Conservation (phyloP, 2,329 filamentous ascomycete species). For the Trichoderma breve region DNA sequence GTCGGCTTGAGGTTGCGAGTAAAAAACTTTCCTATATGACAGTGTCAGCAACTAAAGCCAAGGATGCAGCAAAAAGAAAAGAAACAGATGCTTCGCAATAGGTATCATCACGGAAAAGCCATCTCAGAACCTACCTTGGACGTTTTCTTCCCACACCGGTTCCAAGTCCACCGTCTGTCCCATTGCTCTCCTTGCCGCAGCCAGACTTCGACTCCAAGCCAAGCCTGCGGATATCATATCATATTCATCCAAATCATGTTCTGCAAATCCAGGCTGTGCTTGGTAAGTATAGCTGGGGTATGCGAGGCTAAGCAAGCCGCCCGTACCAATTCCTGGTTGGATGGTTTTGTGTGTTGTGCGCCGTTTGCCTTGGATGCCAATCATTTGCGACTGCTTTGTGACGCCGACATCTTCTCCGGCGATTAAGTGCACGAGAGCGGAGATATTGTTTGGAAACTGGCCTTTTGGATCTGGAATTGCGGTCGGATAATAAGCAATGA, state of each 20-base stretch:
- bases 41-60: background rate
- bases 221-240: slow-evolving; percentile 62
- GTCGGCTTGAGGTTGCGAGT: slow-evolving; percentile 57
- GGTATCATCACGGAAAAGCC: background rate
- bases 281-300: slow-evolving; percentile 44
- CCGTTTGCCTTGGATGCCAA: slow-evolving; percentile 45
- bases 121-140: slow-evolving; percentile 47
- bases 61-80: background rate
- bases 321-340: slow-evolving; percentile 38
- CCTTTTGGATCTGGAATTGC: slow-evolving; percentile 43
- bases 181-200: slow-evolving; percentile 60
- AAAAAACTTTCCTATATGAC: slow-evolving; percentile 50
- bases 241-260: slow-evolving; percentile 66
- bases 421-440: slow-evolving; percentile 41
- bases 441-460: slow-evolving; percentile 40
- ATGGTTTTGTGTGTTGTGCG: slow-evolving; percentile 36
- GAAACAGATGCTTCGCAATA: background rate
- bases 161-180: slow-evolving; percentile 63
- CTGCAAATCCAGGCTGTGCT: slow-evolving; percentile 65
- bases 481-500: slow-evolving; percentile 47
- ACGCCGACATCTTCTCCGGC: slow-evolving; percentile 40
- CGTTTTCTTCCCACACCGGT: slow-evolving; percentile 63
- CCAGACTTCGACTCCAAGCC: slow-evolving; percentile 66
- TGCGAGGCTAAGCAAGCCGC: slow-evolving; percentile 35
- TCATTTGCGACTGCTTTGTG: slow-evolving; percentile 43